Evolutionary conservation across 305 asterid genomes (phyloP), one percentile per base, ranked within the genome.

Genomic region (Fraxinus xanthoxyloides): DNA sequence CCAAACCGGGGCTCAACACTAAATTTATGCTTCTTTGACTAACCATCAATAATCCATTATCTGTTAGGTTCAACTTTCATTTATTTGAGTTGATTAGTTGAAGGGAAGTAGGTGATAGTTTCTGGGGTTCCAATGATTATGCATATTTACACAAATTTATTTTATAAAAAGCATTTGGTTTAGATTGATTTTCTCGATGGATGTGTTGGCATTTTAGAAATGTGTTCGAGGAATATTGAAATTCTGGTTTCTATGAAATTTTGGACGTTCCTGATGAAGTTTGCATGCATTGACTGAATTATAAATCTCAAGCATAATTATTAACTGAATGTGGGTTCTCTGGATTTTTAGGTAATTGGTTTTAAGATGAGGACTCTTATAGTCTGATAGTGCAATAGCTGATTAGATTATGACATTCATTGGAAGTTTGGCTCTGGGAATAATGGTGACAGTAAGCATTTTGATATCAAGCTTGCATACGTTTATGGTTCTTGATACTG

Each of bases 141-240:
- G 73, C 73, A 10, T 10, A 28, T 26, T 26, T 9, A 28, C 19
- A 26, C 73, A 28, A 65, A 9, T 19, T 75, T 67, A 6, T 43
- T 79, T 21, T 4, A 65, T 78, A 40, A 24, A 76, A 46, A 46
- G 23, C 30, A 12, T 83, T 76, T 36, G 19, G 65, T n/a, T 81
- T 56, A 8, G 2, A 31, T 15, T 30, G 23, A 36, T 40, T 63
- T 65, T 23, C 19, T 28, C 5, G 10, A 67, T 72, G 73, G 36
- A 26, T 34, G 61, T 48, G 7, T n/a, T 54, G 10, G 63, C 63
- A 4, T 51, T 51, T 23, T 51, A 17, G 24, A 51, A 51, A 51
- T 51, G 24, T 51, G 59, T 40, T 12, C 12, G 63, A 4, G 63
- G 63, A 51, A 61, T n/a, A n/a, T 51, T 51, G 63, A 51, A 21